A percentile compares a stretch with the other conserved stretches of the same genome.
These are phyloP conservation scores for barrel medic (Medicago truncatula) DNA, from an alignment of 306 rosid species.

Conservation along the genomic window MtrunA17r5.0-ANR NC_053048.1:55694501-55695000, in stretches of 20 bases:
- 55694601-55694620: no score
- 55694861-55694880: no score
- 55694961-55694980: no score
- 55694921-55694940: no score
- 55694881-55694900: no score
- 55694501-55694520: no score
- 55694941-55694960: no score
- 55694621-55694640: neutral
- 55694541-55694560: neutral
- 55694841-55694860: neutral
- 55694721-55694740: slow-evolving; percentile 59
- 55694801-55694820: no score
- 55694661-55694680: no score
- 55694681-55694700: slow-evolving; percentile 45
- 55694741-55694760: neutral
- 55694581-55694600: neutral
- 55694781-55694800: no score
- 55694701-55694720: slow-evolving; percentile 43
- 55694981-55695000: no score
- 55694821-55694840: neutral
- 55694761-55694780: neutral
- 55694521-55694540: slow-evolving; percentile 25
- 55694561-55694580: slow-evolving; percentile 35
- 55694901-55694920: no score
- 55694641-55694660: slow-evolving; percentile 30